These are phyloP conservation scores for Xylaria polymorpha DNA, from an alignment of 2,329 filamentous ascomycete genomes.

Conservation along the genomic window DNA sequence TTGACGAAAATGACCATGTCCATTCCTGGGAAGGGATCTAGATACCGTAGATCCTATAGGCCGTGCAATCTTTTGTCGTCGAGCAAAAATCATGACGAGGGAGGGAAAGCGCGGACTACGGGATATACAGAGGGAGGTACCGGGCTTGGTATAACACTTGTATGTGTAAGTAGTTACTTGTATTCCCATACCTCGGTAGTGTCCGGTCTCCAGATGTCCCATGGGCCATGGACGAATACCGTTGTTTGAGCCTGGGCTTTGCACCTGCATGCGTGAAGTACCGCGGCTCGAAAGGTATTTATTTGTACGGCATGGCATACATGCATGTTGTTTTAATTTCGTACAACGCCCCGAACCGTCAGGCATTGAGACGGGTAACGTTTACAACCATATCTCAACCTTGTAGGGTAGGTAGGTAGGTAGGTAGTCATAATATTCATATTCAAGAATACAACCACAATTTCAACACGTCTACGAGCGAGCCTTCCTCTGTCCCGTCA, in stretches of 20 bases:
- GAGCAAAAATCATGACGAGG: neutral
- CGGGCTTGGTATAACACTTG: neutral
- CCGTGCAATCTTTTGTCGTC: neutral
- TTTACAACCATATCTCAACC: neutral
- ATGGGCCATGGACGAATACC: conserved; percentile 8
- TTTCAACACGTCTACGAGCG: conserved; percentile 9
- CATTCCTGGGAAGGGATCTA: neutral
- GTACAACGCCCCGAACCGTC: conserved; percentile 16
- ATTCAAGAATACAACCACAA: neutral
- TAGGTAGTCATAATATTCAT: conserved; percentile 23
- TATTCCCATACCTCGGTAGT: conserved; percentile 2
- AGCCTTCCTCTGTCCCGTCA: neutral
- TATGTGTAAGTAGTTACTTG: conserved; percentile 7
- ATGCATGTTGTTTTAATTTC: conserved; percentile 2
- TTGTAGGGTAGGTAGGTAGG: neutral
- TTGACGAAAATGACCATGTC: conserved; percentile 7
- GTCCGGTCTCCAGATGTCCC: neutral
- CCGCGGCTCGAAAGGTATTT: conserved; percentile 9
- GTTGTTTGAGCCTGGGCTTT: conserved; percentile 4
- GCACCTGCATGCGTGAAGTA: conserved; percentile 17
- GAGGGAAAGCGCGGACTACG: neutral
- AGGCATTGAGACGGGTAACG: conserved; percentile 20
- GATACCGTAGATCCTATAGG: neutral
- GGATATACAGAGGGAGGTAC: conserved; percentile 1
- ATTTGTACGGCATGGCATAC: conserved; percentile 11